Percentiles rank a stretch among this genome's conserved stretches.
Conservation (phyloP, 192 early-diverging fungal species). For the Backusella westeae region DNA sequence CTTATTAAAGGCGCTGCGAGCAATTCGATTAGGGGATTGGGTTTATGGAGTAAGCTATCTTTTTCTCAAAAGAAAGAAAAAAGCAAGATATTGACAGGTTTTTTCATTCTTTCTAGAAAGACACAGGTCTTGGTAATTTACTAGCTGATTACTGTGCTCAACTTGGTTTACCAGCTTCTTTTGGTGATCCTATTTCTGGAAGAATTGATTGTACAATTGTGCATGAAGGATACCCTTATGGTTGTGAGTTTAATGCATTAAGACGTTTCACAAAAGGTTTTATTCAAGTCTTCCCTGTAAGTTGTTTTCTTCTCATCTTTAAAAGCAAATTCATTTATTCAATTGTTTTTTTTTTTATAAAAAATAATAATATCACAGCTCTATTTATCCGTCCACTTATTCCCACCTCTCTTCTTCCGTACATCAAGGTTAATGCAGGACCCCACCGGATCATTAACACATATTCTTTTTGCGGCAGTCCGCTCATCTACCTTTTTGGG, state of each 20-base stretch:
- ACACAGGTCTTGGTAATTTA: constrained; percentile 11
- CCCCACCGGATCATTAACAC: constrained; percentile 32
- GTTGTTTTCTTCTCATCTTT: not conserved
- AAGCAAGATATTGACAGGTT: not conserved
- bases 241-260: constrained; percentile 45
- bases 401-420: constrained; percentile 56
- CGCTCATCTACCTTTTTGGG: constrained; percentile 56
- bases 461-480: constrained; percentile 43
- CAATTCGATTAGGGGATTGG: constrained; percentile 37
- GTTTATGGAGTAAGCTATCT: constrained; percentile 31
- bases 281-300: constrained; percentile 38
- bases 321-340: not conserved
- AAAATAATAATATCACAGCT: constrained; percentile 35
- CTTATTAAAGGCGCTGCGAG: constrained; percentile 45
- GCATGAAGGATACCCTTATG: constrained; percentile 44
- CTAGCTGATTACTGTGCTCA: constrained; percentile 22
- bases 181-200: constrained; percentile 39
- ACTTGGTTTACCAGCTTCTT: constrained; percentile 24
- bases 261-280: constrained; percentile 40
- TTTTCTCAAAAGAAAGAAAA: not conserved
- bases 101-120: constrained; percentile 9
- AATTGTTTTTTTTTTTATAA: not conserved
- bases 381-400: constrained; percentile 60
- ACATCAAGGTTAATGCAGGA: constrained; percentile 33
- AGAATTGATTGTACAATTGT: constrained; percentile 51